These are phyloP conservation scores for Spergularia bocconei DNA, from an alignment of 148 eudicot species.

Conservation along the genomic window DNA sequence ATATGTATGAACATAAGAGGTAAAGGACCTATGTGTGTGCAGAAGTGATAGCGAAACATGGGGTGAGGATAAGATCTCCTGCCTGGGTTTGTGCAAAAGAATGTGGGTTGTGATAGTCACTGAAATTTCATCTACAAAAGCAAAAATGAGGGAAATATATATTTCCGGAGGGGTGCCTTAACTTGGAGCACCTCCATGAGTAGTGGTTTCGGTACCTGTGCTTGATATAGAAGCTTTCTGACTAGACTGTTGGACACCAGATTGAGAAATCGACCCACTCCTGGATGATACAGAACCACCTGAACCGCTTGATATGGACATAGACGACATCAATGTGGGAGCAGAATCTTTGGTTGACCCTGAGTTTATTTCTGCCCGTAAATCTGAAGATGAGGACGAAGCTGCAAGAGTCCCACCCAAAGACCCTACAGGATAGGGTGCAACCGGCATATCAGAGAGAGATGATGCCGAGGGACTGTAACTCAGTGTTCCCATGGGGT, in stretches of 20 bases:
- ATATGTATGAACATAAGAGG: constrained; percentile 40
- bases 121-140: constrained; percentile 30
- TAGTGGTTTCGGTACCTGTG: constrained; percentile 27
- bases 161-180: constrained; percentile 28
- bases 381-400: constrained; percentile 80
- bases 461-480: constrained; percentile 95
- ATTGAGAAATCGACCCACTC: constrained; percentile 48
- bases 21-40: constrained; percentile 29
- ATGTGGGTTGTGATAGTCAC: constrained; percentile 22
- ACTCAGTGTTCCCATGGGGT: constrained; percentile 61
- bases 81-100: constrained; percentile 33
- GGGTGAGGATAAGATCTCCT: constrained; percentile 29
- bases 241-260: constrained; percentile 38
- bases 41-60: constrained; percentile 25
- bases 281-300: constrained; percentile 60
- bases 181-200: constrained; percentile 46
- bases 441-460: constrained; percentile 93
- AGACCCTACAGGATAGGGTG: constrained; percentile 89
- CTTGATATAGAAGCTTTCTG: constrained; percentile 40
- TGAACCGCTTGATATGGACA: constrained; percentile 52
- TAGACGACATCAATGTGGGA: constrained; percentile 43
- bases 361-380: constrained; percentile 50
- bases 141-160: constrained; percentile 17
- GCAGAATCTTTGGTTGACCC: constrained; percentile 47
- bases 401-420: constrained; percentile 70